A percentile compares a stretch with the other conserved stretches of the same genome.
These are phyloP conservation scores for Auxenochlorella protothecoides DNA, from an alignment of 139 green algal genomes.

Conservation along the genomic window DNA sequence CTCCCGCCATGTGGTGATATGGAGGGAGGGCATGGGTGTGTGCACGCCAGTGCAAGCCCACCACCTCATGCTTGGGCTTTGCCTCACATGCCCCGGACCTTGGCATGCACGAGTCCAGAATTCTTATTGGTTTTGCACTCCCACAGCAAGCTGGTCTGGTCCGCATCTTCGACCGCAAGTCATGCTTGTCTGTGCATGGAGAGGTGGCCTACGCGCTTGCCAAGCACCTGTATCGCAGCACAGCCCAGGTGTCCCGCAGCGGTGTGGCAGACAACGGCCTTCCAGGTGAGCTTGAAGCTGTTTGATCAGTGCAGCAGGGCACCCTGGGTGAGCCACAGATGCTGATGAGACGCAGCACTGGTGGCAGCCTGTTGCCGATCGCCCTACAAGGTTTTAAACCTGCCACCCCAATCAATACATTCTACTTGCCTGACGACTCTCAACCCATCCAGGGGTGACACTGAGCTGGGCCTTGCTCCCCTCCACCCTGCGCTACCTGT, in stretches of 20 bases:
- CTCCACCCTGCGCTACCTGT: conserved; percentile 59
- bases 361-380: background rate
- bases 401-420: conserved; percentile 3
- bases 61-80: no score
- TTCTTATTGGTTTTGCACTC: no score
- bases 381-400: conserved; percentile 3
- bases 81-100: no score
- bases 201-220: conserved; percentile 64
- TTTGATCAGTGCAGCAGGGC: no score
- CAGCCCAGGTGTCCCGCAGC: conserved; percentile 47
- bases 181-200: conserved; percentile 75
- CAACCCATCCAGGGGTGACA: conserved; percentile 33
- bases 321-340: no score
- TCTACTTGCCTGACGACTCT: no score
- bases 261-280: conserved; percentile 16
- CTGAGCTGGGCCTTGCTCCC: conserved; percentile 69
- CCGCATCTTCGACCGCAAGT: conserved; percentile 15
- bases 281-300: background rate
- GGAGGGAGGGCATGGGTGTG: no score
- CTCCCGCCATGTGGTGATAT: no score
- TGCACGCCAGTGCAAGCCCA: no score
- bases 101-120: no score
- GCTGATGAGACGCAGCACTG: background rate
- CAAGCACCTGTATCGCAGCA: conserved; percentile 67
- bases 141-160: conserved; percentile 6